Percentiles rank a stretch among this genome's conserved stretches.
Evolutionary conservation across 2,329 filamentous ascomycete genomes (phyloP).

Genomic region (Colletotrichum australisinense): DNA sequence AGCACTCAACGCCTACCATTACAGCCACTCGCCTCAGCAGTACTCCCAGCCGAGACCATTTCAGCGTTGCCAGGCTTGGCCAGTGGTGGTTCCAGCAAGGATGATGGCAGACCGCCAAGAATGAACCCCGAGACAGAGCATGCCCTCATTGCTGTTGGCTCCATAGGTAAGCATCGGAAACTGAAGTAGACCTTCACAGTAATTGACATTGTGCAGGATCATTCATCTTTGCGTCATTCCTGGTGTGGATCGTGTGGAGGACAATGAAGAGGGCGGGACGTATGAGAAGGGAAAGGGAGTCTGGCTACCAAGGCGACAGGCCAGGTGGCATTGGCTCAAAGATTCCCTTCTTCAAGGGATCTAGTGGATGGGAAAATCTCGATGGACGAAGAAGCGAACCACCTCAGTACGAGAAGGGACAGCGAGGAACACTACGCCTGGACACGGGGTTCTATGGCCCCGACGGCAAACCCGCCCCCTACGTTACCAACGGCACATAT

Average conservation of each 20-base stretch:
- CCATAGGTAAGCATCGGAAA: slow-evolving; percentile 44
- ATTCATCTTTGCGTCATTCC: slow-evolving; percentile 57
- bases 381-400: slow-evolving; percentile 30
- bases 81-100: slow-evolving; percentile 3
- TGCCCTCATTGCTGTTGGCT: slow-evolving; percentile 47
- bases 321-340: slow-evolving; percentile 43
- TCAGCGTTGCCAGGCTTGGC: slow-evolving; percentile 29
- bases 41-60: slow-evolving; percentile 21
- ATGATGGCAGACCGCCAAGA: slow-evolving; percentile 24
- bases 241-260: slow-evolving; percentile 59
- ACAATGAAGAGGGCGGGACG: slow-evolving; percentile 50
- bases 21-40: slow-evolving; percentile 30
- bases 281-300: slow-evolving; percentile 42
- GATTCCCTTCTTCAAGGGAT: slow-evolving; percentile 51
- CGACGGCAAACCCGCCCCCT: slow-evolving; percentile 21
- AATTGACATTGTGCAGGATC: slow-evolving; percentile 46
- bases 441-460: slow-evolving; percentile 41
- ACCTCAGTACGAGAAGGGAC: slow-evolving; percentile 42
- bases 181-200: too few relatives aligned
- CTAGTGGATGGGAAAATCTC: slow-evolving; percentile 48
- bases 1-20: slow-evolving; percentile 17
- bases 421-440: slow-evolving; percentile 35
- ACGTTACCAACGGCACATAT: slow-evolving; percentile 7
- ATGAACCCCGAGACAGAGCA: slow-evolving; percentile 45
- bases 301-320: slow-evolving; percentile 38